phyloP scores from a whole-genome alignment of 148 eudicot species.

The Chenopodium album region DNA sequence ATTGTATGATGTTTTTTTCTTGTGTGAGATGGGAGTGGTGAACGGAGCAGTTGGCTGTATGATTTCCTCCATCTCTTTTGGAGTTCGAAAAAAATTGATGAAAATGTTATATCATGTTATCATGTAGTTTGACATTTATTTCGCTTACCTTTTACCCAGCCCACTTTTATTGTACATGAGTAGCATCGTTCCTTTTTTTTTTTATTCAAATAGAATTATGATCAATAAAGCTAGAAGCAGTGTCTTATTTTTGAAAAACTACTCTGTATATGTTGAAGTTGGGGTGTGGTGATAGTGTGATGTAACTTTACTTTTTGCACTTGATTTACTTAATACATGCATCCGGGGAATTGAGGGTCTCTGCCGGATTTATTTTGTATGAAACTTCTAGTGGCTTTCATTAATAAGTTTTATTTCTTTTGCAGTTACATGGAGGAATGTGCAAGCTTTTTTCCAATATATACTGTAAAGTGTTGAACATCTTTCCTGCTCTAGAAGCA shows the following conservation, averaged over 20 bases:
- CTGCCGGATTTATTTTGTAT: not conserved
- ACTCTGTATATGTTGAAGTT: not conserved
- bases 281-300: not conserved
- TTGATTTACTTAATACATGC: not conserved
- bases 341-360: not conserved
- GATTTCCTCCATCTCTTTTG: not conserved
- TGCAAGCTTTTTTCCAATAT: constrained; percentile 70
- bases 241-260: not conserved
- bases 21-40: constrained; percentile 11
- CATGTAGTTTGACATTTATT: not conserved
- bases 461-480: constrained; percentile 65
- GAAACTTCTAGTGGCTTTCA: not conserved
- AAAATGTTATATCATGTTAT: not conserved
- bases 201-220: not conserved
- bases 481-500: constrained; percentile 89
- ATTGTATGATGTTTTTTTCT: not conserved
- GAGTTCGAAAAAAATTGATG: not conserved
- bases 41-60: constrained; percentile 3
- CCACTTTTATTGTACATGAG: not conserved
- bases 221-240: not conserved
- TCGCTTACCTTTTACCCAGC: not conserved
- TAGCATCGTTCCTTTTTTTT: not conserved
- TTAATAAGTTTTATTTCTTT: constrained; percentile 8
- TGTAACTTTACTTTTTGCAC: not conserved
- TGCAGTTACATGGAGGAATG: constrained; percentile 93